A percentile compares a stretch with the other conserved stretches of the same genome.
These are phyloP conservation scores for Globisporangium ultimum DNA, from an alignment of 352 stramenopile genomes.

Conservation along the genomic window DNA sequence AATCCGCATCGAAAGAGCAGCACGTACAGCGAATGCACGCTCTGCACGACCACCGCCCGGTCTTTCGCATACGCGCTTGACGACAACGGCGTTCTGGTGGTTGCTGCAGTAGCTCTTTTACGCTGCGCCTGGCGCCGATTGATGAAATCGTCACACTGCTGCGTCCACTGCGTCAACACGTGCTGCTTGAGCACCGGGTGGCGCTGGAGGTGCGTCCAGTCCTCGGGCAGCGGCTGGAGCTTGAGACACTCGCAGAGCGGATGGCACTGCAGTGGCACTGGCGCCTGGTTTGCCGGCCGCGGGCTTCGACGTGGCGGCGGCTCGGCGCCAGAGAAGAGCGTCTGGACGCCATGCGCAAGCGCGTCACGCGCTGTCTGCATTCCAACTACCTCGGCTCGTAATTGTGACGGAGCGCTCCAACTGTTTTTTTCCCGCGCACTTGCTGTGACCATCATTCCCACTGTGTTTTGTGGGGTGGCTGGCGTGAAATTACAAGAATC, in stretches of 20 bases:
- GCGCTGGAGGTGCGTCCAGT: conserved; percentile 26
- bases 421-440: neutral
- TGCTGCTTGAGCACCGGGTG: conserved; percentile 50
- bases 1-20: conserved; percentile 39
- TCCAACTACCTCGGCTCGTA: neutral
- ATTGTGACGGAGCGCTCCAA: neutral
- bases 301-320: neutral
- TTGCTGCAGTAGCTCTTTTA: neutral
- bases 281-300: neutral
- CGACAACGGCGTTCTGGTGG: conserved; percentile 1
- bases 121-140: conserved; percentile 6
- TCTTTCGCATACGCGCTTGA: conserved; percentile 2
- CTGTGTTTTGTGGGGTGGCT: too few relatives aligned
- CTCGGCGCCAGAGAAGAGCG: conserved; percentile 30
- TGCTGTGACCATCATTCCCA: too few relatives aligned
- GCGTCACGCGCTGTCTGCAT: conserved; percentile 27
- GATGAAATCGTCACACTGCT: conserved; percentile 15
- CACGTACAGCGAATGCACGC: conserved; percentile 29
- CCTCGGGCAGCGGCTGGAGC: conserved; percentile 12
- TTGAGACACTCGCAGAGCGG: conserved; percentile 40
- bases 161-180: conserved; percentile 29
- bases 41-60: conserved; percentile 19
- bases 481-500: too few relatives aligned
- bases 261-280: conserved; percentile 10
- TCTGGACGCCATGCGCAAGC: conserved; percentile 28